Evolutionary conservation across 2,329 filamentous ascomycete species (phyloP), one percentile per base, ranked within the genome.

Genomic region (Helotiales sp.): DNA sequence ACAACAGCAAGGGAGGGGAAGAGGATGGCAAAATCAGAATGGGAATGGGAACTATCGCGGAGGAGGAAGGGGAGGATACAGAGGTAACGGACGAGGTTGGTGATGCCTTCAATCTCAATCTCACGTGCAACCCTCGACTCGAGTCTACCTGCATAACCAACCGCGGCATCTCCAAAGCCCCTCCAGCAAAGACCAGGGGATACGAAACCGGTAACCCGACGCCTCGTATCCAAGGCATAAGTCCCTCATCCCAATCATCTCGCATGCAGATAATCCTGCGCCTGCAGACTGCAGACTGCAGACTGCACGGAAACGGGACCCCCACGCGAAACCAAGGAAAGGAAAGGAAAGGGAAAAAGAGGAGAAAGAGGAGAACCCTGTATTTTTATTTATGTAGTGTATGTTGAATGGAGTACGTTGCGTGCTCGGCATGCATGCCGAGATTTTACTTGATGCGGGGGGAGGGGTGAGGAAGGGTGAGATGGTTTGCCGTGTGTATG

Each of bases 61-160:
- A 48, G 64, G 65, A 36, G 64, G 67, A 7, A 62, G 65, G 51
- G 67, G 67, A 53, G 61, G 63, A 44, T 67, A 67, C 62, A 55
- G 67, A 55, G 66, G 67, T 38, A 54, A 66, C 25, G 66, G 67
- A 17, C 61, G 67, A 44, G 27, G 33, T 27, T 38, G 34, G 24
- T 42, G 25, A 52, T 24, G n/a, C n/a, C n/a, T n/a, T n/a, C n/a
- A n/a, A n/a, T n/a, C n/a, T n/a, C n/a, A 9, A 36, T 42, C 22
- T 48, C 25, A 48, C 12, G 31, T 19, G 27, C 13, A 25, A 31
- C 31, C 1, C 17, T 1, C 15, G 24, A 24, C 2, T 19, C n/a
- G 10, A 31, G 8, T 8, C 2, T 7, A 30, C 8, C 3, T 13
- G 29, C 27, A 3, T 47, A 19, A 3, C 22, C 38, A 42, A 17